These are phyloP conservation scores for Aspergillus campestris DNA, from an alignment of 495 filamentous ascomycete species.

Conservation along the genomic window DNA sequence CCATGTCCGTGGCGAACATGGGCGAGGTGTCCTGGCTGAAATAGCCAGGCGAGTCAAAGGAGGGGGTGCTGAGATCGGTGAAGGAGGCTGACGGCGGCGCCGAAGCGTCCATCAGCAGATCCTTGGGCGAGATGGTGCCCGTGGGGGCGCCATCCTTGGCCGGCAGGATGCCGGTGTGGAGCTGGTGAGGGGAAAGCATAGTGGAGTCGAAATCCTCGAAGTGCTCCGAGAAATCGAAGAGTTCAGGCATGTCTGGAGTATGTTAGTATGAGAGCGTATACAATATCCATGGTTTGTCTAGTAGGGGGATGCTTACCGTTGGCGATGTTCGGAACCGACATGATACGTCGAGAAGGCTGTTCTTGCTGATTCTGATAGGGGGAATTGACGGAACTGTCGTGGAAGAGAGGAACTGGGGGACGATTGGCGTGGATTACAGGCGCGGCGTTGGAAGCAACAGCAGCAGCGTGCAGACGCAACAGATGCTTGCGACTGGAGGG, in stretches of 20 bases:
- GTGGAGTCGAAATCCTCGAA: constrained; percentile 28
- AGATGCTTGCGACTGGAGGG: constrained; percentile 30
- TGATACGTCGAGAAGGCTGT: constrained; percentile 23
- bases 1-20: constrained; percentile 33
- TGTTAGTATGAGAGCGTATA: not conserved
- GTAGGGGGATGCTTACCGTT: constrained; percentile 16
- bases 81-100: constrained; percentile 76
- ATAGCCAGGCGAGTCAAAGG: constrained; percentile 63
- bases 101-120: constrained; percentile 68
- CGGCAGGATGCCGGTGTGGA: constrained; percentile 18
- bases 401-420: constrained; percentile 47
- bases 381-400: constrained; percentile 25
- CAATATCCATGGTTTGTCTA: too few relatives aligned
- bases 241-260: constrained; percentile 14
- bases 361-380: constrained; percentile 18
- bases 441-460: constrained; percentile 29
- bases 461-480: constrained; percentile 22
- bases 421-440: constrained; percentile 23
- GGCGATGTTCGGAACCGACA: constrained; percentile 34
- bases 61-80: constrained; percentile 78
- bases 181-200: constrained; percentile 19
- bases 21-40: constrained; percentile 70
- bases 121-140: constrained; percentile 78
- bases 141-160: constrained; percentile 22
- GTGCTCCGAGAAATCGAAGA: constrained; percentile 25